Evolutionary conservation across 768 basidiomycete species (phyloP).

Genomic region (Collybia mongolica): DNA sequence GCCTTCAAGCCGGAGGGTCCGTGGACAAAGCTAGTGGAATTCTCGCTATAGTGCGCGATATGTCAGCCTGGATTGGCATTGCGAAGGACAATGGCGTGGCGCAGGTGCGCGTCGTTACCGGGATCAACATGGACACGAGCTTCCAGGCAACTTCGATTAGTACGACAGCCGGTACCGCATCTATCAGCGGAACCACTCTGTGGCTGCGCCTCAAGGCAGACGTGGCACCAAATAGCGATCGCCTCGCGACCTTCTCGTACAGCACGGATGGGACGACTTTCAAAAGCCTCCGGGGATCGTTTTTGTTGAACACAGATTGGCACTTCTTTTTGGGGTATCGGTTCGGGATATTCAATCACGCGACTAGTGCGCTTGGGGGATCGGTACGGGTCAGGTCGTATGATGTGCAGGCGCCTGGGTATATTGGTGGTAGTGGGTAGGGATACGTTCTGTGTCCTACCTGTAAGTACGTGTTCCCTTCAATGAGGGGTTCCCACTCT

Average conservation of each 20-base stretch:
- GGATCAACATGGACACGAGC: slow-evolving; percentile 14
- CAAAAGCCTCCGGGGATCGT: slow-evolving; percentile 8
- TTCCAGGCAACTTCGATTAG: slow-evolving; percentile 9
- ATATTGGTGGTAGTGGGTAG: too few relatives aligned
- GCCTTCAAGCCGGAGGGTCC: slow-evolving; percentile 7
- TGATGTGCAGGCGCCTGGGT: too few relatives aligned
- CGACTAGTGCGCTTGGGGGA: slow-evolving; percentile 12
- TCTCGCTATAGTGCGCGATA: slow-evolving; percentile 16
- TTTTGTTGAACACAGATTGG: slow-evolving; percentile 14
- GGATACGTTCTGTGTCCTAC: too few relatives aligned
- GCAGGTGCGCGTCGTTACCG: slow-evolving; percentile 11
- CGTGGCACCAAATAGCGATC: slow-evolving; percentile 6
- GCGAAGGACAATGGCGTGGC: slow-evolving; percentile 7
- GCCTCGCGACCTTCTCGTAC: slow-evolving; percentile 13
- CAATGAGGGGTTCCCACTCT: too few relatives aligned
- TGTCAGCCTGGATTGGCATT: slow-evolving; percentile 15
- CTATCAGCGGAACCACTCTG: slow-evolving; percentile 3
- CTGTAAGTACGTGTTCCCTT: too few relatives aligned
- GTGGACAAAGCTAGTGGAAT: slow-evolving; percentile 12
- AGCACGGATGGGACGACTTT: slow-evolving; percentile 14
- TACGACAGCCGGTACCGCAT: slow-evolving; percentile 8
- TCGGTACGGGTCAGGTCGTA: slow-evolving; percentile 1
- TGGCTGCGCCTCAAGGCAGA: slow-evolving; percentile 13
- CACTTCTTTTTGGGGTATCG: slow-evolving; percentile 15
- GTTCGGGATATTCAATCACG: slow-evolving; percentile 16